Percentiles rank a stretch among this genome's conserved stretches.
Conservation (phyloP, 805 yeast species). For the Ogataea degrootiae region DNA sequence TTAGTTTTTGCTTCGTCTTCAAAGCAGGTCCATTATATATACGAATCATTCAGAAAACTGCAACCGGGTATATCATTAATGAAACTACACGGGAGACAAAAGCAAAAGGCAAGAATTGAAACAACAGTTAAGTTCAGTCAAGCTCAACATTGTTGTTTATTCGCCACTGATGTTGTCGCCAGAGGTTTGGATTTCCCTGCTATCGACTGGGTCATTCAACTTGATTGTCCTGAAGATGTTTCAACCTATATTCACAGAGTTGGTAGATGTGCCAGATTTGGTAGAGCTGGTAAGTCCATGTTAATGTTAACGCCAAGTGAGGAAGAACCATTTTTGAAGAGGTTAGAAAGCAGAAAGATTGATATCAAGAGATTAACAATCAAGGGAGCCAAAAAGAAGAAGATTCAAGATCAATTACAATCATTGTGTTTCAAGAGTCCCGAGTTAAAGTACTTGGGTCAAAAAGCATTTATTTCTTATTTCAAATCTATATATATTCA, state of each 20-base stretch:
- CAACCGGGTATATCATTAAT: constrained; percentile 89
- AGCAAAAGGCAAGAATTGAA: constrained; percentile 84
- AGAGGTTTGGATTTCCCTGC: constrained; percentile 91
- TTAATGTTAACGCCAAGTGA: constrained; percentile 82
- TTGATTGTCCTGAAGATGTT: constrained; percentile 87
- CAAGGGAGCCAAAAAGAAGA: constrained; percentile 65
- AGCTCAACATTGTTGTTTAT: constrained; percentile 73
- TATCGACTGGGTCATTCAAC: constrained; percentile 91
- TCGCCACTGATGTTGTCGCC: constrained; percentile 90
- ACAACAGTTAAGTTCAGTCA: constrained; percentile 73
- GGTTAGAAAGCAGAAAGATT: constrained; percentile 58
- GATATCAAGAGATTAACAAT: constrained; percentile 70
- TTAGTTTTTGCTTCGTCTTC: constrained; percentile 83
- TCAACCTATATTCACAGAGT: constrained; percentile 90
- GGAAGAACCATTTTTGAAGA: constrained; percentile 66
- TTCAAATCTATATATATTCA: constrained; percentile 80
- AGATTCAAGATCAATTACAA: constrained; percentile 80
- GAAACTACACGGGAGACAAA: constrained; percentile 85
- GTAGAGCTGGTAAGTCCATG: constrained; percentile 76
- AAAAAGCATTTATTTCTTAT: constrained; percentile 92
- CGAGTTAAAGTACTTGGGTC: constrained; percentile 87
- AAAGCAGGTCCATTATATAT: constrained; percentile 86
- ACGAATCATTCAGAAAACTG: constrained; percentile 77
- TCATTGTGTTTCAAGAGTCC: constrained; percentile 89
- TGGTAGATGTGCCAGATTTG: constrained; percentile 86